These are phyloP conservation scores for Moesziomyces sp. DNA, from an alignment of 1,284 basidiomycete species.

Conservation along the genomic window DNA sequence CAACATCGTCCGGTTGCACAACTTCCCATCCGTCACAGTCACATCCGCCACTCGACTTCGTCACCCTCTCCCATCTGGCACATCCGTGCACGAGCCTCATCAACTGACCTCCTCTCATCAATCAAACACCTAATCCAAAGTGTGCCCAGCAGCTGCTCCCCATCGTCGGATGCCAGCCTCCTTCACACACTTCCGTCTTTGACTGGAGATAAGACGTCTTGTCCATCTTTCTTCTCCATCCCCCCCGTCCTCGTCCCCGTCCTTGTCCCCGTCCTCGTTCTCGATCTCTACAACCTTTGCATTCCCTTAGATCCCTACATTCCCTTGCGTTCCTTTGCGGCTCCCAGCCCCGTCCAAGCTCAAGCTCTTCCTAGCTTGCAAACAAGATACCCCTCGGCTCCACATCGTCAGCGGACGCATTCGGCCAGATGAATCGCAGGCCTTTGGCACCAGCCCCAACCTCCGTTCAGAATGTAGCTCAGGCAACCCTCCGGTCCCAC, in stretches of 20 bases:
- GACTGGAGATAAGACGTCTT: neutral
- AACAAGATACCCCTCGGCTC: conserved; percentile 5
- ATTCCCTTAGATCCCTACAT: too few relatives aligned
- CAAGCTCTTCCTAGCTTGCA: conserved; percentile 8
- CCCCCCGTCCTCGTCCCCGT: conserved; percentile 1
- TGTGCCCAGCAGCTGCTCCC: neutral
- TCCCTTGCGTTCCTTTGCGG: too few relatives aligned
- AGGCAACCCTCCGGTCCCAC: conserved; percentile 24
- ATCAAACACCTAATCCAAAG: too few relatives aligned
- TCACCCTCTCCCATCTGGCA: conserved; percentile 6
- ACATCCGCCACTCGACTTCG: conserved; percentile 15
- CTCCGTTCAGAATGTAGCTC: conserved; percentile 35
- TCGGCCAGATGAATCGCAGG: conserved; percentile 30
- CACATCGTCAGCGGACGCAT: too few relatives aligned
- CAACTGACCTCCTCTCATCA: conserved; percentile 9
- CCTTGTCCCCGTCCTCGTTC: too few relatives aligned
- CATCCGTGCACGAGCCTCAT: conserved; percentile 5
- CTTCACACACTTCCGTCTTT: neutral
- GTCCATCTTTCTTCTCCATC: neutral
- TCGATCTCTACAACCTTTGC: too few relatives aligned
- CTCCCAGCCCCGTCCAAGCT: conserved; percentile 4
- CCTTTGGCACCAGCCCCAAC: conserved; percentile 22
- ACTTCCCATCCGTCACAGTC: conserved; percentile 22
- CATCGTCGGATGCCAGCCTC: conserved; percentile 3
- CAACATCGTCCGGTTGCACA: conserved; percentile 9